These are phyloP conservation scores for Talaromyces sp. DNA, from an alignment of 2,329 filamentous ascomycete species.

Conservation along the genomic window DNA sequence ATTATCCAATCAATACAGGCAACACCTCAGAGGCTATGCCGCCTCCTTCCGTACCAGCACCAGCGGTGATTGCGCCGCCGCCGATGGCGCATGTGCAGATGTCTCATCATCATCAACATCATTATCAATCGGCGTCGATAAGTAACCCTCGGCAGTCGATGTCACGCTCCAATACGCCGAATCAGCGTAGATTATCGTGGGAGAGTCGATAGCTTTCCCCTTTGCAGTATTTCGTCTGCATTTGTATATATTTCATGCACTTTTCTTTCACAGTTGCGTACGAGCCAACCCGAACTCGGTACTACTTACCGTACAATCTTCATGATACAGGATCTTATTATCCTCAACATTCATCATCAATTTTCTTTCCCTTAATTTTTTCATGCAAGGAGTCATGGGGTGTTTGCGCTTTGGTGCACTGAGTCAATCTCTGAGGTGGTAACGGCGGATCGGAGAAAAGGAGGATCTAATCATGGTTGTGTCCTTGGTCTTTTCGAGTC, in stretches of 20 bases:
- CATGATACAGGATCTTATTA: background rate
- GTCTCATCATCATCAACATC: conserved; percentile 2
- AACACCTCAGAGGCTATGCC: background rate
- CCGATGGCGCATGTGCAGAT: conserved; percentile 28
- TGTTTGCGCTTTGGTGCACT: background rate
- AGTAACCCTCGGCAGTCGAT: background rate
- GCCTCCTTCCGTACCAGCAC: background rate
- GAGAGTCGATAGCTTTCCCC: background rate
- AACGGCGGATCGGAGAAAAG: background rate
- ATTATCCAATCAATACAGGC: background rate
- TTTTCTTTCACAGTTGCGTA: background rate
- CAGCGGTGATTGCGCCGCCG: conserved; percentile 23
- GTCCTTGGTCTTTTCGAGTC: background rate
- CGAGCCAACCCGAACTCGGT: too few relatives aligned
- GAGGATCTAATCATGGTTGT: background rate
- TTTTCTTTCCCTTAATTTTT: background rate
- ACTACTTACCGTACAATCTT: background rate
- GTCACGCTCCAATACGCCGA: background rate
- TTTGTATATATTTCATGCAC: background rate
- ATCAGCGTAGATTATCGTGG: conserved; percentile 9
- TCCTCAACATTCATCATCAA: background rate
- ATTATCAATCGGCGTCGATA: background rate
- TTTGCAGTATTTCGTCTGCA: background rate
- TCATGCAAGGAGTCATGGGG: background rate
- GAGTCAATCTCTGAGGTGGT: background rate